Percentiles rank a stretch among this genome's conserved stretches.
Conservation (phyloP, 2,329 filamentous ascomycete species). For the Colletotrichum liaoningense region DNA sequence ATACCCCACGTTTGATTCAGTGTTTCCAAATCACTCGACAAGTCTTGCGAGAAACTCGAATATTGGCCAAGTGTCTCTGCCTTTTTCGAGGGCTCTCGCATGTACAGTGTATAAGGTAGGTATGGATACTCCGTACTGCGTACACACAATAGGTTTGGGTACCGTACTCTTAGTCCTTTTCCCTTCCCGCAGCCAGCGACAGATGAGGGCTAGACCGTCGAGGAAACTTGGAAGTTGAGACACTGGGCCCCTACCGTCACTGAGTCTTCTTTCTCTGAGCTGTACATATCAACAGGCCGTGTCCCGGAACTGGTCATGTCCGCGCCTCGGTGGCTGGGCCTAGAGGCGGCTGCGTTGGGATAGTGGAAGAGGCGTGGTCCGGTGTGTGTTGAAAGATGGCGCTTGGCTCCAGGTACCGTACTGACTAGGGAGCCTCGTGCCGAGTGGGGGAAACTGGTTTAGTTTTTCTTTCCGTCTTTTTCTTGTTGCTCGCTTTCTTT, state of each 20-base stretch:
- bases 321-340: slow-evolving; percentile 25
- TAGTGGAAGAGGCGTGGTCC: background rate
- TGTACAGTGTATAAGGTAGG: background rate
- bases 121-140: too few relatives aligned
- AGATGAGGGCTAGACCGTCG: background rate
- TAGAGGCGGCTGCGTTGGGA: background rate
- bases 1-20: slow-evolving; percentile 5
- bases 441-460: slow-evolving; percentile 11
- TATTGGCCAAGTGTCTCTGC: background rate
- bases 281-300: background rate
- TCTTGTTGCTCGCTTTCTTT: background rate
- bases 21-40: background rate
- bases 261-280: background rate
- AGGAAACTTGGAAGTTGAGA: background rate
- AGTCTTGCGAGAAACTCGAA: background rate
- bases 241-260: background rate
- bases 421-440: slow-evolving; percentile 35
- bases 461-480: background rate
- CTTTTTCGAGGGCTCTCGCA: background rate
- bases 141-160: too few relatives aligned
- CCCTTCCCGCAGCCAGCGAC: background rate
- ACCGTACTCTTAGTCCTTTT: background rate
- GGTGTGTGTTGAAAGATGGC: background rate
- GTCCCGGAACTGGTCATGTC: slow-evolving; percentile 12
- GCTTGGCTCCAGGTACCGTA: slow-evolving; percentile 11